Conservation (phyloP, 176 grass and related monocot species). For the Carex kokanica region DNA sequence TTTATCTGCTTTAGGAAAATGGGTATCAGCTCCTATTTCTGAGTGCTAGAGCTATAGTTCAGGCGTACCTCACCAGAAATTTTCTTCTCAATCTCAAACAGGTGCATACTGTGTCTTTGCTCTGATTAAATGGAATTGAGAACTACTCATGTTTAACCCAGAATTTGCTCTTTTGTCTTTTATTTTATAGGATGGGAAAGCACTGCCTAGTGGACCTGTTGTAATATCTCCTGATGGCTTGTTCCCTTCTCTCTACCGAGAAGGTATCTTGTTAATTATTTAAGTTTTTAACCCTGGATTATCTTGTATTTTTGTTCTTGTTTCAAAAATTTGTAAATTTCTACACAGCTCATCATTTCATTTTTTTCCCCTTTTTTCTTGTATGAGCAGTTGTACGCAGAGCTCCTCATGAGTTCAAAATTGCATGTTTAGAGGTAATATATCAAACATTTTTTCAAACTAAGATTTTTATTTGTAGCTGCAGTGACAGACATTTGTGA, state of each 20-base stretch:
- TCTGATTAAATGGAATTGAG: neutral
- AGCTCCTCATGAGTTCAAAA: conserved; percentile 99
- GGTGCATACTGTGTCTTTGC: conserved; percentile 38
- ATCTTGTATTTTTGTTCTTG: neutral
- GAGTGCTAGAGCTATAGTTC: conserved; percentile 97
- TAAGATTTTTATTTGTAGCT: neutral
- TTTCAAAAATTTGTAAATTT: neutral
- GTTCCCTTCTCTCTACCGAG: conserved; percentile 89
- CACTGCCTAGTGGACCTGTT: conserved; percentile 83
- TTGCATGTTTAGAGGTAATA: conserved; percentile 97
- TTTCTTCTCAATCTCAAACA: conserved; percentile 98
- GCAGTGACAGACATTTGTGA: conserved; percentile 8
- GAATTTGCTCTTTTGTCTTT: neutral
- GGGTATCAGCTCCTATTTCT: conserved; percentile 97
- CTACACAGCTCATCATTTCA: conserved; percentile 1
- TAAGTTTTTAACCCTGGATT: neutral
- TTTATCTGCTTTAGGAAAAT: conserved; percentile 70
- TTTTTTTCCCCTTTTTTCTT: conserved; percentile 27
- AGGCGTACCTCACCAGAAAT: conserved; percentile 95
- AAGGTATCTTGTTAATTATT: conserved; percentile 51
- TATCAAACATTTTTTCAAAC: conserved; percentile 17
- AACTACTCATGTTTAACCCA: conserved; percentile 4
- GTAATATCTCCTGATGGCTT: conserved; percentile 99
- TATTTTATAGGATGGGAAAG: conserved; percentile 93
- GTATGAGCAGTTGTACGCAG: conserved; percentile 75